A percentile compares a stretch with the other conserved stretches of the same genome.
phyloP scores from a whole-genome alignment of 352 stramenopile species.

The Hyphochytrium catenoides region DNA sequence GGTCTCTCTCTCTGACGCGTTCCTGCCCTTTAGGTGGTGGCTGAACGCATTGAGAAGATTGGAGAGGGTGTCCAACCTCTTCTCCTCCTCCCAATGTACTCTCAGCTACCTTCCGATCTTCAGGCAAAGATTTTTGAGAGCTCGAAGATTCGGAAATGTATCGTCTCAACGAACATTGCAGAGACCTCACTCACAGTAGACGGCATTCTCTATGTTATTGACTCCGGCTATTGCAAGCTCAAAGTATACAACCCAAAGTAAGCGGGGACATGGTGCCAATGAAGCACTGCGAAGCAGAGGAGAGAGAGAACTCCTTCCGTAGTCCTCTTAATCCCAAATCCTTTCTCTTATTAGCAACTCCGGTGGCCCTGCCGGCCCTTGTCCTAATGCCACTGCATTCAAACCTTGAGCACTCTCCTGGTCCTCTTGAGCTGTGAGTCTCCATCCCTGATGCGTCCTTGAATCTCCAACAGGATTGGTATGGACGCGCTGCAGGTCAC shows the following conservation, averaged over 20 bases:
- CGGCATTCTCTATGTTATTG: slow-evolving; percentile 94
- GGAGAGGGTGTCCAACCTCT: slow-evolving; percentile 22
- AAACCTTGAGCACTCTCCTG: too few relatives aligned
- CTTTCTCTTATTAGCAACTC: too few relatives aligned
- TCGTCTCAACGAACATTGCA: slow-evolving; percentile 94
- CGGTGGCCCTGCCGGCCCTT: too few relatives aligned
- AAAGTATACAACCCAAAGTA: slow-evolving; percentile 99
- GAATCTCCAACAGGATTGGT: too few relatives aligned
- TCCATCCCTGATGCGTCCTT: too few relatives aligned
- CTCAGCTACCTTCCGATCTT: slow-evolving; percentile 86
- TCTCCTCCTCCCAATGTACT: slow-evolving; percentile 94
- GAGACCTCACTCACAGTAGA: slow-evolving; percentile 88
- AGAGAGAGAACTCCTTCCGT: too few relatives aligned
- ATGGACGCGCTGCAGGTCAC: slow-evolving; percentile 92
- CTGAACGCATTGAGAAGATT: slow-evolving; percentile 81
- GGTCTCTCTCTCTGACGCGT: background rate
- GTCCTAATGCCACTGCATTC: too few relatives aligned
- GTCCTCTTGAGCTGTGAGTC: too few relatives aligned
- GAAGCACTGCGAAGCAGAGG: too few relatives aligned
- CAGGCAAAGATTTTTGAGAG: slow-evolving; percentile 95
- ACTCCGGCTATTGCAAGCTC: slow-evolving; percentile 93
- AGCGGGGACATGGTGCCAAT: too few relatives aligned
- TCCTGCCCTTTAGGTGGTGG: slow-evolving; percentile 53
- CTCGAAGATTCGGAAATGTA: slow-evolving; percentile 81
- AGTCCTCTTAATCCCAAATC: too few relatives aligned